Evolutionary conservation across 305 asterid species (phyloP).

Genomic region (Fraxinus ornus): DNA sequence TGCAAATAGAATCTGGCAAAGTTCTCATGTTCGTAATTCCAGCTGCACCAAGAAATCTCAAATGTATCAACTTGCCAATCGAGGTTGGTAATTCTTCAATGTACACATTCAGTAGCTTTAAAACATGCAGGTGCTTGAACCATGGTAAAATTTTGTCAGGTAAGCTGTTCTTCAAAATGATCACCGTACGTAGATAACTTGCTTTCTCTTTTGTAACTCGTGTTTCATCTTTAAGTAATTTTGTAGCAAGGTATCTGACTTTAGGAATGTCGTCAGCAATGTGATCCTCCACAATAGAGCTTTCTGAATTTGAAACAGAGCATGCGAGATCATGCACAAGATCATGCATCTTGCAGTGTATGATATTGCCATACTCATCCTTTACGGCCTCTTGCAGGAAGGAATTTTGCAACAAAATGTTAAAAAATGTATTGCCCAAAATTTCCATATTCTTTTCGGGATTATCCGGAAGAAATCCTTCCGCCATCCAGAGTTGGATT

Average conservation of each 20-base stretch:
- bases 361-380: background rate
- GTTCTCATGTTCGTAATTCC: background rate
- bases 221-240: background rate
- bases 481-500: conserved; percentile 25
- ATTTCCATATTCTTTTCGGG: conserved; percentile 11
- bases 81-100: background rate
- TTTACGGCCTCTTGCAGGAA: conserved; percentile 1
- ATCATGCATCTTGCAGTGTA: conserved; percentile 11
- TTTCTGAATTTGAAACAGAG: background rate
- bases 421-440: conserved; percentile 5
- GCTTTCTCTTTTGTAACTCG: background rate
- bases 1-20: background rate
- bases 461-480: conserved; percentile 13
- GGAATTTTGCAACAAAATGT: background rate
- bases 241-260: background rate
- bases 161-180: background rate
- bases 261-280: background rate
- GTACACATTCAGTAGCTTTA: too few species aligned
- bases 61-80: conserved; percentile 9
- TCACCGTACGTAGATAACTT: background rate
- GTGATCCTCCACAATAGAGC: background rate
- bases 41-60: background rate
- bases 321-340: conserved; percentile 24
- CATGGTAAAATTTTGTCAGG: background rate
- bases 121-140: background rate